Percentiles rank a stretch among this genome's conserved stretches.
phyloP scores from a whole-genome alignment of 208 protist species.

The Eutreptiella sp. region DNA sequence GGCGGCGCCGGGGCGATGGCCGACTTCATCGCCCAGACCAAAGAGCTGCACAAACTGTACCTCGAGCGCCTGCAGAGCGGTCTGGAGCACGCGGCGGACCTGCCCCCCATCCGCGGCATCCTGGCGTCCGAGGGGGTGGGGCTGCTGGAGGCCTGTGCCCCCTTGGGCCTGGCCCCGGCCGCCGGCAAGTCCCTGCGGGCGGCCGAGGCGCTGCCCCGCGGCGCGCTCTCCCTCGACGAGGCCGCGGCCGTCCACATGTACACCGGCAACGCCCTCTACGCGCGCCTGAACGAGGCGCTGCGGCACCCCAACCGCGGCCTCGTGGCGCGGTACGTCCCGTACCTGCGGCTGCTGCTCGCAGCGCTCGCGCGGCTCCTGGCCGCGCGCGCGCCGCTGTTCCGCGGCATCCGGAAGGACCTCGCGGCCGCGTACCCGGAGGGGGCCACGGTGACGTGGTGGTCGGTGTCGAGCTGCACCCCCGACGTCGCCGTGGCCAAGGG shows the following conservation, averaged over 20 bases:
- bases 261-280: conserved; percentile 12
- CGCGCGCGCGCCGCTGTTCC: not conserved
- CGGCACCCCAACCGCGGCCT: conserved; percentile 6
- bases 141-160: conserved; percentile 1
- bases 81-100: not conserved
- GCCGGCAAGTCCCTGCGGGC: not conserved
- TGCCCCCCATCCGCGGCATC: conserved; percentile 5
- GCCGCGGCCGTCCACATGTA: not conserved
- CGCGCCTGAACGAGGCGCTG: conserved; percentile 20
- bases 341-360: conserved; percentile 16
- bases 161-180: no score
- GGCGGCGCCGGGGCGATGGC: not conserved
- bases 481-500: conserved; percentile 5
- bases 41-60: conserved; percentile 20
- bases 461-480: conserved; percentile 17
- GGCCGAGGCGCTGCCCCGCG: not conserved
- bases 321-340: conserved; percentile 5
- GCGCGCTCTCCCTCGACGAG: not conserved
- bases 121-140: not conserved
- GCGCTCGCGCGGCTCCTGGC: not conserved
- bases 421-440: conserved; percentile 1
- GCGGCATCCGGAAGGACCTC: conserved; percentile 19
- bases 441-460: conserved; percentile 21
- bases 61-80: conserved; percentile 10
- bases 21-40: conserved; percentile 3